phyloP scores from a whole-genome alignment of 495 filamentous ascomycete species.

The Annulohypoxylon maeteangense region DNA sequence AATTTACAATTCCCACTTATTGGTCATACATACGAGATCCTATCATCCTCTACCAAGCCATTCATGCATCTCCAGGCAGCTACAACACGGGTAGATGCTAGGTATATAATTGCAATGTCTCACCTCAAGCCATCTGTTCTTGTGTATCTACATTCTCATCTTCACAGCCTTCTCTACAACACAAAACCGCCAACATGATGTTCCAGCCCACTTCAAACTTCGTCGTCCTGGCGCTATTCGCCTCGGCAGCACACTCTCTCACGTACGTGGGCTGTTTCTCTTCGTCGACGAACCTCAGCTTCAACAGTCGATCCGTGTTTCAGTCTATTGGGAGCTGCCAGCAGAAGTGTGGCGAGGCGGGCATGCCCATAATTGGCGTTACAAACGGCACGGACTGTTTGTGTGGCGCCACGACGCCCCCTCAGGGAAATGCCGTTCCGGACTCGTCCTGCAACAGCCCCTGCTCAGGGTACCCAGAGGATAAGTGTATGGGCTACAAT shows the following conservation, averaged over 20 bases:
- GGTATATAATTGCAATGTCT: neutral
- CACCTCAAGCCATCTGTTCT: neutral
- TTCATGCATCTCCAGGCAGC: neutral
- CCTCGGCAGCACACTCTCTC: neutral
- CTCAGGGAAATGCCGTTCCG: neutral
- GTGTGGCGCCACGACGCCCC: conserved; percentile 13
- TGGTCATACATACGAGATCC: neutral
- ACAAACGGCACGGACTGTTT: conserved; percentile 33
- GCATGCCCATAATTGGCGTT: conserved; percentile 6
- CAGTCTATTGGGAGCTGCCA: conserved; percentile 17
- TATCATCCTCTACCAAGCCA: neutral
- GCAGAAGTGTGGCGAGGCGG: neutral
- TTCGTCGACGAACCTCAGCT: neutral
- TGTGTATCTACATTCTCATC: neutral
- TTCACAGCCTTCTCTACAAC: neutral
- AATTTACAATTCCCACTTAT: neutral
- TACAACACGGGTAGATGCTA: neutral
- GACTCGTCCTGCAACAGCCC: conserved; percentile 17
- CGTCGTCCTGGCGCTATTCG: neutral
- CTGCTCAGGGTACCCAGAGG: conserved; percentile 16
- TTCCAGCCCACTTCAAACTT: neutral
- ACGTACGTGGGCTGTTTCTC: conserved; percentile 28
- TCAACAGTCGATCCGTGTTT: conserved; percentile 2
- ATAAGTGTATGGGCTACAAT: conserved; percentile 15
- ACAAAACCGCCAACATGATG: conserved; percentile 12